phyloP scores from a whole-genome alignment of 208 protist species.

The Trypanosoma platydactyli region DNA sequence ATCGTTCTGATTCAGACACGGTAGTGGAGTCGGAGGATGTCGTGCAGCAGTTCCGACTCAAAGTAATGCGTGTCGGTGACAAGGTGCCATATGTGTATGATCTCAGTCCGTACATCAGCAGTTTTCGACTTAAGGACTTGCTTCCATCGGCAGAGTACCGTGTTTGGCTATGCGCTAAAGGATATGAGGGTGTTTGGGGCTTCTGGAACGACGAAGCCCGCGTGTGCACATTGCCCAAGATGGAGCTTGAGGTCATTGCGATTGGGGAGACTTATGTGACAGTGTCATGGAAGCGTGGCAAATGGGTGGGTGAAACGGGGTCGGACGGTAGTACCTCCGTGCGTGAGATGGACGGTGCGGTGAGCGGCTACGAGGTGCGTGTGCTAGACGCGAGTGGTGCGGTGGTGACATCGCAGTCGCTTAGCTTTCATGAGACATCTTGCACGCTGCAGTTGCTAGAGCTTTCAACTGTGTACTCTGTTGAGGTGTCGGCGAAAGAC shows the following conservation, averaged over 20 bases:
- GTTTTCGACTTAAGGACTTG: conserved; percentile 80
- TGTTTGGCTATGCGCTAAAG: conserved; percentile 87
- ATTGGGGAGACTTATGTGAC: conserved; percentile 92
- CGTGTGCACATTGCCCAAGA: conserved; percentile 89
- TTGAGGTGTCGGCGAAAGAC: conserved; percentile 89
- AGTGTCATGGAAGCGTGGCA: conserved; percentile 70
- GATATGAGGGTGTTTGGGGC: conserved; percentile 88
- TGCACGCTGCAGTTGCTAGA: conserved; percentile 66
- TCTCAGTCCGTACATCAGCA: conserved; percentile 76
- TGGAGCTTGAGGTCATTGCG: conserved; percentile 71
- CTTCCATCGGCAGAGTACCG: conserved; percentile 85
- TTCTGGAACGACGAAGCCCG: conserved; percentile 89
- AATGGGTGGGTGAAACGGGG: conserved; percentile 61
- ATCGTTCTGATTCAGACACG: conserved; percentile 20
- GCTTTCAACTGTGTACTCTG: conserved; percentile 72
- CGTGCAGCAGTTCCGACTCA: conserved; percentile 86
- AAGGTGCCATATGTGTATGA: conserved; percentile 67
- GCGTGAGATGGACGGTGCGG: conserved; percentile 78
- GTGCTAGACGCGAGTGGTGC: conserved; percentile 60
- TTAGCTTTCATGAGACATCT: conserved; percentile 63
- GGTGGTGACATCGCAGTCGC: conserved; percentile 52
- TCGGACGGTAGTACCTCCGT: conserved; percentile 44
- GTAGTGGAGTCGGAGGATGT: conserved; percentile 74
- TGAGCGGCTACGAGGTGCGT: conserved; percentile 86
- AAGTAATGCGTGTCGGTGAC: conserved; percentile 78